Evolutionary conservation across 257 asterid genomes (phyloP), one percentile per base, ranked within the genome.

Genomic region (Euphrasia confusa): DNA sequence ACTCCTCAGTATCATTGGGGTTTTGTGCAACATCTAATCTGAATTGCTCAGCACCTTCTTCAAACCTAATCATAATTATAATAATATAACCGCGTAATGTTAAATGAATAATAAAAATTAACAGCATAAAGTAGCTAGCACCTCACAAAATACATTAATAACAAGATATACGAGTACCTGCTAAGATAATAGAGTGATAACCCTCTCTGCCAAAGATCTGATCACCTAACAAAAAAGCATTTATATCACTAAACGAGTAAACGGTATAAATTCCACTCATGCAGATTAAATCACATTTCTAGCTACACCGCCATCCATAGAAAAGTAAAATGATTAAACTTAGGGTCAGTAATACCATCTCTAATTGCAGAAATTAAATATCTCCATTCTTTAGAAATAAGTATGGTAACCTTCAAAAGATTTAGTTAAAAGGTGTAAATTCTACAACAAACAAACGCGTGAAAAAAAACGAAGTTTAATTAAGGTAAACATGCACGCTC

Each of bases 171-270:
- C 17, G 52, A 66, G 68, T 83, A 90, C 98, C 95, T 86, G 72
- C 76, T 81, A 33, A 91, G 89, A 74, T 91, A 91, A 85, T 86
- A 91, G 10, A 91, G 74, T 5, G 97, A 75, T 63, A 91, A 77
- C 4, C 98, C 98, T 77, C 97, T 88, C 78, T 91, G 98, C 98
- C 97, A 91, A 66, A 86, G 90, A 84, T 86, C 98, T 91, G 95
- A 74, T 82, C 14, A 75, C 75, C 83, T 67, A 84, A 72, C 65
- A 72, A 71, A 44, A 40, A 13, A 60, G 35, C 42, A 33, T 48
- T 44, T 63, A 39, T 56, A 74, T 81, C 77, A 84, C 75, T 57
- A 59, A 72, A 74, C 13, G 26, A 84, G 74, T 57, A 59, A 72
- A 74, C 13, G 26, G 44, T 55, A 35, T 45, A 0, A 45, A 60